Base-by-base conservation (phyloP, 2,329 filamentous ascomycete species). In the Tricladium varicosporioides region DNA sequence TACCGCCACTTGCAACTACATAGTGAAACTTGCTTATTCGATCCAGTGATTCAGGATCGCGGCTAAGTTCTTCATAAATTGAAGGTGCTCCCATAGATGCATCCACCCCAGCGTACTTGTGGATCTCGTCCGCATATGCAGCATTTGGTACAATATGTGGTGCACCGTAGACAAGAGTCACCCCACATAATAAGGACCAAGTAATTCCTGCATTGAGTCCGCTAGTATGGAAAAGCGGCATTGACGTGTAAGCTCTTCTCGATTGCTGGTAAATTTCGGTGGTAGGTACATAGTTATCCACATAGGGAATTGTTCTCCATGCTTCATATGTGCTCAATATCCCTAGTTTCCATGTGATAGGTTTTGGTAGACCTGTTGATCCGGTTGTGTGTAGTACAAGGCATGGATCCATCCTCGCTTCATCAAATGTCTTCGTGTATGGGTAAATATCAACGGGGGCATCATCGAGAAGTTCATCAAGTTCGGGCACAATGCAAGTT, bases 281-380 rank as follows among this genome's bases (percentile, higher is more conserved):
- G 91, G 89, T 67, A 96, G 90, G 18, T 91, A 91, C 19, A 96
- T 82, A 73, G 11, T 51, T 48, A 31, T 60, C 58, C 7, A 58
- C 40, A n/a, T 32, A 31, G 51, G 60, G 63, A 18, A 65, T 60
- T 7, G 55, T 56, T 44, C 60, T 58, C 56, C 61, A 66, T 27
- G 60, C 56, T n/a, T 67, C 64, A 14, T 66, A 62, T 1, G 60
- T 65, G 40, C 63, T 62, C 18, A 65, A 46, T n/a, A 62, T 59
- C 13, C 48, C 57, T 5, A 56, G 18, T 42, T 59, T 59, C 53
- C 58, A 67, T 45, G 36, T 58, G n/a, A 77, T 72, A 0, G 73
- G 74, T 52, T 77, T 77, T 2, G 74, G 75, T 0, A 75, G 51
- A 1, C 76, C 75, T 0, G 75, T 78, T 1, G 72, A 71, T 2